Percentiles rank a stretch among this genome's conserved stretches.
These are phyloP conservation scores for Alternaria gansuensis DNA, from an alignment of 2,329 filamentous ascomycete species.

Conservation along the genomic window DNA sequence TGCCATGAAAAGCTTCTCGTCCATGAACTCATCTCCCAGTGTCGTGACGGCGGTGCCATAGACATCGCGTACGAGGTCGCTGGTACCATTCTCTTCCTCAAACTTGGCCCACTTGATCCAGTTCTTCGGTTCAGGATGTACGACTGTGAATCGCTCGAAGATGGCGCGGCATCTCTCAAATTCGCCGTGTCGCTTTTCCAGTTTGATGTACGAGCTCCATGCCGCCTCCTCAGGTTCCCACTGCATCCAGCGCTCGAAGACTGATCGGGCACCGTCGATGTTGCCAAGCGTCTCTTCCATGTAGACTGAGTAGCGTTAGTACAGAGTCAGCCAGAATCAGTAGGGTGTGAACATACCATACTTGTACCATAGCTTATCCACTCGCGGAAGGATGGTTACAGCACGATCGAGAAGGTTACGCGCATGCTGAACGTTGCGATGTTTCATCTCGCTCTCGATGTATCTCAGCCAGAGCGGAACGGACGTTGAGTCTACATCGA, in stretches of 20 bases:
- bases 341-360: constrained; percentile 63
- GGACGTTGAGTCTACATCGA: constrained; percentile 89
- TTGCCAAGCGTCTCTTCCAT: constrained; percentile 99
- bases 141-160: constrained; percentile 87
- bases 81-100: constrained; percentile 93
- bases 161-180: constrained; percentile 89
- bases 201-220: constrained; percentile 95
- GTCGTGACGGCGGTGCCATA: constrained; percentile 89
- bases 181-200: constrained; percentile 95
- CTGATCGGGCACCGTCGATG: constrained; percentile 86
- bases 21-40: constrained; percentile 92
- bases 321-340: no score
- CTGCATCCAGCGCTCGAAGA: constrained; percentile 98
- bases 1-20: constrained; percentile 93
- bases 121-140: constrained; percentile 51
- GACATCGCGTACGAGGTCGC: constrained; percentile 89
- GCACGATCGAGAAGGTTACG: constrained; percentile 93
- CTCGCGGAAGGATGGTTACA: constrained; percentile 87
- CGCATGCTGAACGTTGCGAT: constrained; percentile 82
- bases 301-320: constrained; percentile 62
- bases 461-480: constrained; percentile 91
- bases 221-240: constrained; percentile 97
- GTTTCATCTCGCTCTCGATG: constrained; percentile 94
- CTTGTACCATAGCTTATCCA: constrained; percentile 99
- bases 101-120: constrained; percentile 97